A percentile compares a stretch with the other conserved stretches of the same genome.
These are phyloP conservation scores for Millerozyma miso DNA, from an alignment of 805 yeast species.

Conservation along the genomic window DNA sequence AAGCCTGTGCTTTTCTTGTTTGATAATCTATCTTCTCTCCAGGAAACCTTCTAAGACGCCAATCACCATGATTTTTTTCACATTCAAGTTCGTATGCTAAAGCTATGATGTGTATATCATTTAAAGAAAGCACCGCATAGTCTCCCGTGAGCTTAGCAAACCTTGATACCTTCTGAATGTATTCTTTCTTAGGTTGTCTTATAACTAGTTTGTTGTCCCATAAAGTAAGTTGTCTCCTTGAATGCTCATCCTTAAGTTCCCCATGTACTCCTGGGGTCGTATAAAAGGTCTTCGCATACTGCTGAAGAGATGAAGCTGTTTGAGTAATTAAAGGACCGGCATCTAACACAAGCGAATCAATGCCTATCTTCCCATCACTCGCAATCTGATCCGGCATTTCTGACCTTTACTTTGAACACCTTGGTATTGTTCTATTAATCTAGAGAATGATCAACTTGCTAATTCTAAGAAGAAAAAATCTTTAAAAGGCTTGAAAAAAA, in stretches of 20 bases:
- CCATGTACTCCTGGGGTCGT: conserved; percentile 90
- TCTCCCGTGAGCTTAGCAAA: conserved; percentile 93
- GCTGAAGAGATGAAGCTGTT: conserved; percentile 66
- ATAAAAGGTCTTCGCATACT: conserved; percentile 65
- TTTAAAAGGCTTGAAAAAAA: too few relatives aligned
- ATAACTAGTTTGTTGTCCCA: conserved; percentile 73
- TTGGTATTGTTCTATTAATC: background rate
- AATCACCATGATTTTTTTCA: conserved; percentile 64
- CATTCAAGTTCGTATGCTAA: conserved; percentile 82
- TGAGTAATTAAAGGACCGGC: conserved; percentile 94
- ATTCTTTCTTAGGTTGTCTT: conserved; percentile 71
- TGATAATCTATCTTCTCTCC: conserved; percentile 48
- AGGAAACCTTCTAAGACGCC: conserved; percentile 68
- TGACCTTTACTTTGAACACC: background rate
- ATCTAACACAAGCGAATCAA: conserved; percentile 61
- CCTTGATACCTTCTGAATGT: conserved; percentile 60
- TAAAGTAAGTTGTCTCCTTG: conserved; percentile 69
- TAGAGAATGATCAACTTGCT: too few relatives aligned
- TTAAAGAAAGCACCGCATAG: conserved; percentile 76
- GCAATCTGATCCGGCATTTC: background rate
- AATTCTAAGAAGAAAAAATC: too few relatives aligned
- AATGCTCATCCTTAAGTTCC: conserved; percentile 83
- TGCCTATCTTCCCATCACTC: background rate
- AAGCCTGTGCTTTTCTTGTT: conserved; percentile 10
- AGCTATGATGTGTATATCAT: conserved; percentile 91